Base-by-base conservation (phyloP, 1,139 yeast species). In the Debaryomycetaceae sp. region DNA sequence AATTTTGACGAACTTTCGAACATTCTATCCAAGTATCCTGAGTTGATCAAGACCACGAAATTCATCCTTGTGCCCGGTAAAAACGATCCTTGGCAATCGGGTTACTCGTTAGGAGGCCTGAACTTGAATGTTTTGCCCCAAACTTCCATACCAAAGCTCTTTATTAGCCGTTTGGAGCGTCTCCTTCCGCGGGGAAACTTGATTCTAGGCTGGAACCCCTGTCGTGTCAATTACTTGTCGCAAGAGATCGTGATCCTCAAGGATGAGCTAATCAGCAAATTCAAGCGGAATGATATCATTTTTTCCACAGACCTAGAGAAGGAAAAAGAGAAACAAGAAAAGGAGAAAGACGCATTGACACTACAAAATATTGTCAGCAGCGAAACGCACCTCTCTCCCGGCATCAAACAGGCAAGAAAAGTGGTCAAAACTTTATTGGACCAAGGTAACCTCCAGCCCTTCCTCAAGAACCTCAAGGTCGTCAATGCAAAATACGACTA, bases 31-130 rank as follows among this genome's bases (percentile, higher is more conserved):
- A 60, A 61, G 39, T 70, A 54, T 45, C 72, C 76, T 1, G 56
- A 58, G 23, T 57, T 73, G 31, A 56, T 69, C 6, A 54, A 56
- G 29, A 47, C 52, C n/a, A 64, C 69, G 38, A 78, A 80, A 38
- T 65, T 88, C 41, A 66, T 87, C 2, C 78, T 93, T 48, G 71
- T 91, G 1, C 97, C 98, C 0, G 98, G 99, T 0, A 81, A 81
- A 38, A 86, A 88, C 54, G 99, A 93, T 62, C 97, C 97, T 0
- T 93, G 98, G 98, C 83, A 83, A 40, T 81, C 95, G 0, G 74
- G 84, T 39, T 78, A 77, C 42, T 78, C 87, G 0, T 72, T 84
- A 38, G 95, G 95, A 3, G 61, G 72, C 7, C 76, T 89, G 0
- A 71, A 81, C 22, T 72, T 85, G 37, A 64, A 78, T 8, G 59